These are phyloP conservation scores for Metschnikowia continentalis DNA, from an alignment of 805 yeast genomes.

Conservation along the genomic window DNA sequence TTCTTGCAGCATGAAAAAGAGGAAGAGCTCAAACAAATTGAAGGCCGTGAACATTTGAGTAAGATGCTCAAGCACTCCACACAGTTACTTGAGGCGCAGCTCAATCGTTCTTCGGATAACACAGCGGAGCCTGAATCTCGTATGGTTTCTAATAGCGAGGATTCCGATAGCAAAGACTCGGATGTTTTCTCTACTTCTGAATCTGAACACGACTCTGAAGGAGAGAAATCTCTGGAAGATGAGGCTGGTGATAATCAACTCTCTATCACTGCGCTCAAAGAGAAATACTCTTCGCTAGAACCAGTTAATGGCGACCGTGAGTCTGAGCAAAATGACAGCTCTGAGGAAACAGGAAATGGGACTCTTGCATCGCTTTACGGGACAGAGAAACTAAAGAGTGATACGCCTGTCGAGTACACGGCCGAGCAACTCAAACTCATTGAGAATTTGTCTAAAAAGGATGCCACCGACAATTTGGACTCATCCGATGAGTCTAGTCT, in stretches of 20 bases:
- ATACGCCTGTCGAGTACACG: constrained; percentile 22
- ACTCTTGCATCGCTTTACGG: not conserved
- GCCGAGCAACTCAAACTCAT: constrained; percentile 33
- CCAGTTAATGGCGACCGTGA: not conserved
- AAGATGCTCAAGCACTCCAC: constrained; percentile 90
- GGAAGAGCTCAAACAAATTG: constrained; percentile 71
- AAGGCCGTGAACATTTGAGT: constrained; percentile 82
- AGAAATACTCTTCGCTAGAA: constrained; percentile 50
- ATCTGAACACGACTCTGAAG: constrained; percentile 22
- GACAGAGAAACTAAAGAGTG: not conserved
- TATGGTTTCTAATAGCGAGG: constrained; percentile 21
- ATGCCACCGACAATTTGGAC: constrained; percentile 16
- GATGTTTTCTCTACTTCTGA: constrained; percentile 18
- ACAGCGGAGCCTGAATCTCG: constrained; percentile 23
- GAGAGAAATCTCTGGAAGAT: constrained; percentile 9
- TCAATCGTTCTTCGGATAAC: constrained; percentile 36
- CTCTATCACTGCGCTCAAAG: constrained; percentile 51
- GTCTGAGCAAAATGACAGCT: constrained; percentile 18
- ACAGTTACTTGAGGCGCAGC: constrained; percentile 80
- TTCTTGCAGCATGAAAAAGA: constrained; percentile 72
- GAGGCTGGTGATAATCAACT: constrained; percentile 45
- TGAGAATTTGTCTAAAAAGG: constrained; percentile 13
- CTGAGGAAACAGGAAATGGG: constrained; percentile 9
- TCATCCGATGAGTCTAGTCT: constrained; percentile 19
- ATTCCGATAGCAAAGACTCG: constrained; percentile 13